Base-by-base conservation (phyloP, 2,329 filamentous ascomycete species). In the Stachybotrys chartarum region DNA sequence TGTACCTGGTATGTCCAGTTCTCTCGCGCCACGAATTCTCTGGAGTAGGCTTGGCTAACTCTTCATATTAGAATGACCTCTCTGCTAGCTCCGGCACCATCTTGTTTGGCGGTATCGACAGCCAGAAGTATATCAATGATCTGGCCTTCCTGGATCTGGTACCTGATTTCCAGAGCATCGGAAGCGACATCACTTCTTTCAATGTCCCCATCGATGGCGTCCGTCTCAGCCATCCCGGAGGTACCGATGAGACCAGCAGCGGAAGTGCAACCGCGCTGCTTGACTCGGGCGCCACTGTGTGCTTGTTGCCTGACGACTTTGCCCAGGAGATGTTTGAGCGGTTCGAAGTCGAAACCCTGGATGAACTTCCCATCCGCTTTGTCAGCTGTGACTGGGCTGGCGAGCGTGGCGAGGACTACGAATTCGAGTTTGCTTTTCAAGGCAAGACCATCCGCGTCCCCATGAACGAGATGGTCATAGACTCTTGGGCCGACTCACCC, bases 71-170 rank as follows among this genome's bases (percentile, higher is more conserved):
- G 66, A 71, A 92, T 70, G 86, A 90, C 65, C 71, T 91, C 14
- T 72, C 75, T 57, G 68, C 87, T 1, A 82, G 78, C 55, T 84
- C 79, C 3, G 90, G 90, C 52, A 85, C 75, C 60, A 85, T 93
- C 57, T 77, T 93, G 10, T 94, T 94, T 61, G 90, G 90, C 49
- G 90, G 87, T 51, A 84, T 93, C 60, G 88, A 94, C 68, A 86
- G 82, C 0, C 78, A 80, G 58, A 92, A 91, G 68, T 93, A 85
- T 72, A 67, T 75, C 3, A 88, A 86, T 54, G 70, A 79, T 46
- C 63, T 72, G 46, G 59, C 35, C 14, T 42, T 42, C 35, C 35
- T 42, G 10, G 35, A 42, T 6, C 35, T 42, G 35, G 35, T 42
- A 3, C 35, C 70, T 72, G 53, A 68, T 78, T 53, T 42, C 35